These are phyloP conservation scores for Mycena rebaudengoi DNA, from an alignment of 768 basidiomycete genomes.

Conservation along the genomic window DNA sequence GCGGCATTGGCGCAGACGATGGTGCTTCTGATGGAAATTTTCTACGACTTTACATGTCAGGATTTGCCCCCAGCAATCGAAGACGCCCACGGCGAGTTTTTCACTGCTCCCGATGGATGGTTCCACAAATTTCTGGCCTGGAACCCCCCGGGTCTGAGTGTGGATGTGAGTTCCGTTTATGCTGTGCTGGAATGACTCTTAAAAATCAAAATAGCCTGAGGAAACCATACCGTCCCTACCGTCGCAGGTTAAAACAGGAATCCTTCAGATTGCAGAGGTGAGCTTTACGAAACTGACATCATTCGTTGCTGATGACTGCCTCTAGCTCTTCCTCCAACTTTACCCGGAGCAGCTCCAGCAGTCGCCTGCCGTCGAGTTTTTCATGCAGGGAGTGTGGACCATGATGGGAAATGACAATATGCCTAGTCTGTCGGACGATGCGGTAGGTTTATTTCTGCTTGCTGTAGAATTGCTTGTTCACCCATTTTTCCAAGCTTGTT, in stretches of 20 bases:
- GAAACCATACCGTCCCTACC: slow-evolving; percentile 85
- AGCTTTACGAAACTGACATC: background rate
- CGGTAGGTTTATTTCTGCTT: slow-evolving; percentile 50
- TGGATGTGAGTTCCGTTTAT: slow-evolving; percentile 64
- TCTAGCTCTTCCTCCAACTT: slow-evolving; percentile 80
- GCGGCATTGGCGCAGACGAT: slow-evolving; percentile 74
- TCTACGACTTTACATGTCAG: slow-evolving; percentile 93
- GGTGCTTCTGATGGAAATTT: slow-evolving; percentile 84
- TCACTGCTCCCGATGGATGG: slow-evolving; percentile 71
- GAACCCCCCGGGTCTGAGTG: slow-evolving; percentile 73
- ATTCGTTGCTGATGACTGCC: background rate
- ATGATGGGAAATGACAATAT: slow-evolving; percentile 79
- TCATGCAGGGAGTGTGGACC: slow-evolving; percentile 92
- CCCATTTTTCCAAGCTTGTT: slow-evolving; percentile 65
- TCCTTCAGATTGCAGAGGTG: slow-evolving; percentile 92
- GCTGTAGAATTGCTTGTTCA: background rate
- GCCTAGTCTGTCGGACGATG: slow-evolving; percentile 77
- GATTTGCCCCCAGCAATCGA: slow-evolving; percentile 96
- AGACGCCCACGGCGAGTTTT: slow-evolving; percentile 86
- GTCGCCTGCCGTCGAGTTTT: slow-evolving; percentile 68
- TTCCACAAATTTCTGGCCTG: slow-evolving; percentile 85
- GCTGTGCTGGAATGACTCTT: background rate
- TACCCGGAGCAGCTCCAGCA: slow-evolving; percentile 81
- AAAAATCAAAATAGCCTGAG: slow-evolving; percentile 61
- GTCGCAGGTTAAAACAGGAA: slow-evolving; percentile 88